Evolutionary conservation across 441 rosid genomes (phyloP).

Genomic region (Dalechampia spathulata): DNA sequence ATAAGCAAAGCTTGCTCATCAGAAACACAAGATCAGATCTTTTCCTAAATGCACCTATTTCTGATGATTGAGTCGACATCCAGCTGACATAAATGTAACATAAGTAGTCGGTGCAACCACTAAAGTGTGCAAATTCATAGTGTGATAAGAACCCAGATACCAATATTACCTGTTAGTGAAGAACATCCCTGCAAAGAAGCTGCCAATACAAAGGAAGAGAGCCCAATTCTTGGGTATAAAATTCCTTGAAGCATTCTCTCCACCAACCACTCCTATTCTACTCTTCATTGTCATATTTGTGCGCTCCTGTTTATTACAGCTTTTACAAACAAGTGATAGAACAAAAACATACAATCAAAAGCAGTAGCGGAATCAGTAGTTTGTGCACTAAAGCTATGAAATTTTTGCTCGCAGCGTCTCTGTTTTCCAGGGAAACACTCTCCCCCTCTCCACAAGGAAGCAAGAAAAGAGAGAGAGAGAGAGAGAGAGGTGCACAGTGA

Average conservation of each 20-base stretch:
- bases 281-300: constrained; percentile 42
- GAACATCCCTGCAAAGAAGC: constrained; percentile 70
- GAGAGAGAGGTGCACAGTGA: constrained; percentile 9
- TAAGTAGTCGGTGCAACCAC: background rate
- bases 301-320: background rate
- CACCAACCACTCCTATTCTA: constrained; percentile 39
- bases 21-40: background rate
- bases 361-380: constrained; percentile 6
- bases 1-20: background rate
- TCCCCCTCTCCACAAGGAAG: constrained; percentile 14
- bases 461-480: constrained; percentile 8
- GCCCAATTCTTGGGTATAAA: constrained; percentile 43
- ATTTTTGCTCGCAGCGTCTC: background rate
- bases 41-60: constrained; percentile 2
- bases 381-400: background rate
- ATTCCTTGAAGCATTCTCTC: constrained; percentile 37
- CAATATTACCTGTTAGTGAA: constrained; percentile 66
- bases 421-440: constrained; percentile 3
- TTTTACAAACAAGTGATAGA: background rate
- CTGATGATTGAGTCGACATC: constrained; percentile 2
- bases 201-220: constrained; percentile 48
- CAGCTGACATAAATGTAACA: constrained; percentile 9
- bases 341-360: background rate
- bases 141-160: constrained; percentile 2
- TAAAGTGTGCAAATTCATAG: constrained; percentile 9